Conservation (phyloP, 78 protist genomes). For the Anaeramoeba ignava region DNA sequence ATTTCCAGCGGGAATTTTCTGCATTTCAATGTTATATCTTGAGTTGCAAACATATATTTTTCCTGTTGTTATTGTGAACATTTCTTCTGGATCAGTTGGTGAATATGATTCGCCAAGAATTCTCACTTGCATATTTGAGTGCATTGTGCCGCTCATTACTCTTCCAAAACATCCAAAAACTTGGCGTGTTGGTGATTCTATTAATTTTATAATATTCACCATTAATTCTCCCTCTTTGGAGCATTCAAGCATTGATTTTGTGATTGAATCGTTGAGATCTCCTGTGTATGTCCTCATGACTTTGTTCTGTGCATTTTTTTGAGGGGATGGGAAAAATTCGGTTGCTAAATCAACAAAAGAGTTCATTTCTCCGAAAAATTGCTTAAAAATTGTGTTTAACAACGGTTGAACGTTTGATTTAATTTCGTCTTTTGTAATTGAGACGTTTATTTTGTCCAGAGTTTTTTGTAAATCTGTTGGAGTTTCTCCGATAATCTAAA, state of each 20-base stretch:
- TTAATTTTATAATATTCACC: not conserved
- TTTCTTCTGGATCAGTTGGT: slow-evolving; percentile 82
- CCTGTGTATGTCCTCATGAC: not conserved
- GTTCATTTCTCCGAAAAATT: slow-evolving; percentile 52
- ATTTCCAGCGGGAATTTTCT: slow-evolving; percentile 64
- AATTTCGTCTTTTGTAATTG: slow-evolving; percentile 11
- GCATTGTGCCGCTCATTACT: slow-evolving; percentile 65
- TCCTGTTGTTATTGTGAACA: slow-evolving; percentile 19
- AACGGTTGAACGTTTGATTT: slow-evolving; percentile 50
- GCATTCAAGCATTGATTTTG: not conserved
- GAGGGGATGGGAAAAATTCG: slow-evolving; percentile 68
- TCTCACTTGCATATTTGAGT: slow-evolving; percentile 28
- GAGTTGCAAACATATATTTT: slow-evolving; percentile 35
- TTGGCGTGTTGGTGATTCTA: not conserved
- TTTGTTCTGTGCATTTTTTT: slow-evolving; percentile 32
- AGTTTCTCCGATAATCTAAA: not conserved
- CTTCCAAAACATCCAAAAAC: slow-evolving; percentile 37
- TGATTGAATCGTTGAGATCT: not conserved
- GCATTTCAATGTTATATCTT: slow-evolving; percentile 57
- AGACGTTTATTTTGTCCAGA: not conserved
- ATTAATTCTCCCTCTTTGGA: not conserved
- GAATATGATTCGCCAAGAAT: slow-evolving; percentile 86
- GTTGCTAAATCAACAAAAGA: slow-evolving; percentile 67
- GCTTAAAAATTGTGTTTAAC: slow-evolving; percentile 33
- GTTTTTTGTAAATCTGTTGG: not conserved